Conservation (phyloP, 257 asterid species). For the Rhazya stricta region DNA sequence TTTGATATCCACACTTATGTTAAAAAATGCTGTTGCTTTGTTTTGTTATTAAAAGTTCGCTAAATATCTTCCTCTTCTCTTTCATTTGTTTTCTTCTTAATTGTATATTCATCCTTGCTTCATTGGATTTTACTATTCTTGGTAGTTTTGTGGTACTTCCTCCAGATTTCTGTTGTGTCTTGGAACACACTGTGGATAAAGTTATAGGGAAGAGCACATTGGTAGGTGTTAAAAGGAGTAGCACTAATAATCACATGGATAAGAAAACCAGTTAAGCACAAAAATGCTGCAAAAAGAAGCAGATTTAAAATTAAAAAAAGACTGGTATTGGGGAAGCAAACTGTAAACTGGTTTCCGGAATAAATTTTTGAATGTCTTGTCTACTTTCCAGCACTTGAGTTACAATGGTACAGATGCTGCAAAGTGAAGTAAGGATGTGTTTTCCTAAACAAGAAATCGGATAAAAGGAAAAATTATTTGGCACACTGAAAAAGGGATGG, state of each 20-base stretch:
- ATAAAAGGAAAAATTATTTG: neutral
- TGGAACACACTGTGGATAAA: neutral
- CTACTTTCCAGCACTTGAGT: neutral
- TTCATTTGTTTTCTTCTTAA: neutral
- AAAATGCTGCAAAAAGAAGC: neutral
- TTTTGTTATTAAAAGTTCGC: neutral
- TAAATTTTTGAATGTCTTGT: neutral
- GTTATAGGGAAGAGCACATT: neutral
- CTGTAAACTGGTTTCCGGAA: neutral
- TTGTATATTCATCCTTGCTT: neutral
- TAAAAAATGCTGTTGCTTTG: neutral
- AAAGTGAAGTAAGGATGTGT: neutral
- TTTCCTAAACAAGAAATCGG: neutral
- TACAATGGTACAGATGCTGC: too few species aligned
- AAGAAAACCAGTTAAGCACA: neutral
- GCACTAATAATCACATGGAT: neutral
- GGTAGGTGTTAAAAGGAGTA: neutral
- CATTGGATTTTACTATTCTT: neutral
- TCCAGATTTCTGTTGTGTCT: neutral
- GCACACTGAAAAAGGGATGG: neutral
- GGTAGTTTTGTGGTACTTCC: neutral
- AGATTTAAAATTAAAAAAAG: neutral
- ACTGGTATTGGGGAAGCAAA: neutral
- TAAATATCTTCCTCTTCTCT: neutral
- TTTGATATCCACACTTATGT: neutral